Percentiles rank a stretch among this genome's conserved stretches.
phyloP scores from a whole-genome alignment of 2,329 filamentous ascomycete species.

The Cladophialophora yegresii region DNA sequence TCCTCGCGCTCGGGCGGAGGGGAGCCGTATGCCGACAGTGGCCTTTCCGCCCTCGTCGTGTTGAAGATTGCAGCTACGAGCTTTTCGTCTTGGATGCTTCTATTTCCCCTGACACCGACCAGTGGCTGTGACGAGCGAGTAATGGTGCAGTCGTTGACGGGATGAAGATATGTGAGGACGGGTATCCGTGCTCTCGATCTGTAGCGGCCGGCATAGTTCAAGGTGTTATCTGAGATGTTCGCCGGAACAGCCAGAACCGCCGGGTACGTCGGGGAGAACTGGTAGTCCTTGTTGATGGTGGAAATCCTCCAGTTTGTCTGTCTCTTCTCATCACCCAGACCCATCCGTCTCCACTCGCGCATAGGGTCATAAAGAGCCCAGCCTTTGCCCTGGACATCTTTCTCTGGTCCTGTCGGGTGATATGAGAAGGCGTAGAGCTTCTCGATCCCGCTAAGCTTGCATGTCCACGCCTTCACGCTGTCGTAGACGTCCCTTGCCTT shows the following conservation, averaged over 20 bases:
- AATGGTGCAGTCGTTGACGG: slow-evolving; percentile 94
- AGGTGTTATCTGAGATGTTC: slow-evolving; percentile 90
- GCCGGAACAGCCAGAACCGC: slow-evolving; percentile 80
- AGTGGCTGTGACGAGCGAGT: slow-evolving; percentile 91
- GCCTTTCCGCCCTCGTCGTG: slow-evolving; percentile 59
- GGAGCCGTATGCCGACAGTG: slow-evolving; percentile 45
- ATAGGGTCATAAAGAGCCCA: slow-evolving; percentile 84
- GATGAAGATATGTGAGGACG: slow-evolving; percentile 89
- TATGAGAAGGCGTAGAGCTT: slow-evolving; percentile 91
- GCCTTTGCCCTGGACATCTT: slow-evolving; percentile 64
- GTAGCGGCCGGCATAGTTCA: slow-evolving; percentile 89
- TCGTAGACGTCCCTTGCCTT: slow-evolving; percentile 84
- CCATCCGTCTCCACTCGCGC: slow-evolving; percentile 83
- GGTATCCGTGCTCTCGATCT: slow-evolving; percentile 88
- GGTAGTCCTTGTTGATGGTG: slow-evolving; percentile 84
- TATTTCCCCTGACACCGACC: slow-evolving; percentile 80
- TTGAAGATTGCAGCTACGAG: slow-evolving; percentile 90
- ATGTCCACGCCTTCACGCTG: slow-evolving; percentile 77
- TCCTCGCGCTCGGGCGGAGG: slow-evolving; percentile 48
- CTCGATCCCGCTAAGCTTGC: slow-evolving; percentile 78
- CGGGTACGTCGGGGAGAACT: slow-evolving; percentile 92
- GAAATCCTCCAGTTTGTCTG: slow-evolving; percentile 86
- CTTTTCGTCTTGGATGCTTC: slow-evolving; percentile 94
- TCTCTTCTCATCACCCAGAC: slow-evolving; percentile 77
- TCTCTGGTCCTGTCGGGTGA: slow-evolving; percentile 69